Evolutionary conservation across 2,329 filamentous ascomycete species (phyloP).

Genomic region (Magnaporthiopsis rhizophila): DNA sequence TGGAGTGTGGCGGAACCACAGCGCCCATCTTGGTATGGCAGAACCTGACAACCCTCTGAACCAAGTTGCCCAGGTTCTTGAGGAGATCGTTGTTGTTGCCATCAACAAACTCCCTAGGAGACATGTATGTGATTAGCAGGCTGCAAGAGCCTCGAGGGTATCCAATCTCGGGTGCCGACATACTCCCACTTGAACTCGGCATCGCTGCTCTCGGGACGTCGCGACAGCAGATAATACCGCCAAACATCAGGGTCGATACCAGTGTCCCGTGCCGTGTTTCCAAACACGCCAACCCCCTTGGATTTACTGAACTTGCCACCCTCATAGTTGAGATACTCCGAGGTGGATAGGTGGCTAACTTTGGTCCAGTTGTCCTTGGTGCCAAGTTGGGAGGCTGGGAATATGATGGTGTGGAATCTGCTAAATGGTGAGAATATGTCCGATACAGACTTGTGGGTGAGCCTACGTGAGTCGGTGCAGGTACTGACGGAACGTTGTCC

Average conservation of each 20-base stretch:
- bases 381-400: constrained; percentile 79
- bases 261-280: constrained; percentile 80
- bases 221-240: constrained; percentile 83
- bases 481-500: constrained; percentile 53
- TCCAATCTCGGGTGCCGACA: constrained; percentile 2
- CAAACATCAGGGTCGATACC: constrained; percentile 82
- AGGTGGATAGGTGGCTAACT: constrained; percentile 80
- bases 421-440: constrained; percentile 38
- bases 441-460: constrained; percentile 7
- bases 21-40: constrained; percentile 68
- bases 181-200: constrained; percentile 78
- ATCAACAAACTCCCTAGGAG: constrained; percentile 18
- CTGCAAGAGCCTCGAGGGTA: not conserved
- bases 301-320: constrained; percentile 91
- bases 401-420: constrained; percentile 78
- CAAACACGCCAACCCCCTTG: constrained; percentile 82
- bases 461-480: no score
- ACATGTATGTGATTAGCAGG: not conserved
- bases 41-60: constrained; percentile 53
- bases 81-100: constrained; percentile 67
- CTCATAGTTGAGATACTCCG: constrained; percentile 70
- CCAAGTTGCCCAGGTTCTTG: constrained; percentile 52
- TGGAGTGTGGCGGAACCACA: constrained; percentile 37
- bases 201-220: constrained; percentile 77
- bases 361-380: constrained; percentile 82